phyloP scores from a whole-genome alignment of 2,329 filamentous ascomycete species.

The Microcyclospora pomicola region DNA sequence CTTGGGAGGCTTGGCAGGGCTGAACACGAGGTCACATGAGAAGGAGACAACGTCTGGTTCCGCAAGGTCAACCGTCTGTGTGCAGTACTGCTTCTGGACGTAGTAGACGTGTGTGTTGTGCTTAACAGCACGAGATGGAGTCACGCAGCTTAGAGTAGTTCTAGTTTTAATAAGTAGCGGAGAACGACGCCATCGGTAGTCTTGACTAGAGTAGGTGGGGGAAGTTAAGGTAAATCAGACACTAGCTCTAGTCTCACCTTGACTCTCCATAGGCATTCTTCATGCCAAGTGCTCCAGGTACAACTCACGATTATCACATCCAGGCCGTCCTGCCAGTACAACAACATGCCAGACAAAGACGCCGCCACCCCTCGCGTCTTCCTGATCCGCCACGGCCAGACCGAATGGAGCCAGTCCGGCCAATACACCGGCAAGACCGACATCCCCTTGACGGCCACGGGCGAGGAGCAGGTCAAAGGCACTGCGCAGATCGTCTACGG shows the following conservation, averaged over 20 bases:
- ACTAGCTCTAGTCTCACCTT: background rate
- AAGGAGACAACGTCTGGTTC: too few relatives aligned
- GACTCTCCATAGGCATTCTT: background rate
- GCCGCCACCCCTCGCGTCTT: slow-evolving; percentile 55
- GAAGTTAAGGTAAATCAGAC: background rate
- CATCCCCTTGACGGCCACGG: slow-evolving; percentile 68
- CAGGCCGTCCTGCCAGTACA: background rate
- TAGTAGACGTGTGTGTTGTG: too few relatives aligned
- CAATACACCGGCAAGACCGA: slow-evolving; percentile 75
- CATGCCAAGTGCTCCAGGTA: too few relatives aligned
- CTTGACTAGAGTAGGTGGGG: too few relatives aligned
- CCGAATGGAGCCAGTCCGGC: slow-evolving; percentile 79
- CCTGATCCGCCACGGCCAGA: slow-evolving; percentile 82
- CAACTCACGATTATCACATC: background rate
- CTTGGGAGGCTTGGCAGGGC: too few relatives aligned
- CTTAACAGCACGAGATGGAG: too few relatives aligned
- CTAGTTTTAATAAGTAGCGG: too few relatives aligned
- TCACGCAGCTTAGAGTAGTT: too few relatives aligned
- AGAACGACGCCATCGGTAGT: too few relatives aligned
- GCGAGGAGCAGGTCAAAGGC: slow-evolving; percentile 47
- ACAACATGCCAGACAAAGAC: slow-evolving; percentile 23
- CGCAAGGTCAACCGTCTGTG: too few relatives aligned
- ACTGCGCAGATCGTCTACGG: slow-evolving; percentile 37
- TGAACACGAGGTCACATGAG: too few relatives aligned
- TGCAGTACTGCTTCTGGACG: too few relatives aligned